phyloP scores from a whole-genome alignment of 805 yeast genomes.

The Kodamaea laetipori region DNA sequence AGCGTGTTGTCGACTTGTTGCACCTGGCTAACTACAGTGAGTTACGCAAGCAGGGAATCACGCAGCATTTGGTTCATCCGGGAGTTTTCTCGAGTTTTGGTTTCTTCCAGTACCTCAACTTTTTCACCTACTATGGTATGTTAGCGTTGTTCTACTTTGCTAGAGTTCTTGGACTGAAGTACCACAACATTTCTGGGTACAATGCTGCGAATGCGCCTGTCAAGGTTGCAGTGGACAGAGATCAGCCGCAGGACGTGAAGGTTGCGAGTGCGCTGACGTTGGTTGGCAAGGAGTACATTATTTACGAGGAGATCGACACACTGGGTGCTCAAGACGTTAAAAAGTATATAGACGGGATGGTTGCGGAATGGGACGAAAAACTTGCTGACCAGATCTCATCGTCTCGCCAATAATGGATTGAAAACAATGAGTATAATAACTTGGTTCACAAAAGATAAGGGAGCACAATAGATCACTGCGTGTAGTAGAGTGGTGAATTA shows the following conservation, averaged over 20 bases:
- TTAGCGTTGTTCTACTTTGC: slow-evolving; percentile 78
- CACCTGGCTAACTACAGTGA: slow-evolving; percentile 69
- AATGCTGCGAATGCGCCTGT: slow-evolving; percentile 88
- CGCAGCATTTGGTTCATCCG: slow-evolving; percentile 84
- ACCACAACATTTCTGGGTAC: slow-evolving; percentile 89
- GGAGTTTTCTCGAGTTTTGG: slow-evolving; percentile 89
- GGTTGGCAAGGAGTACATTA: slow-evolving; percentile 66
- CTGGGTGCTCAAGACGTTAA: slow-evolving; percentile 70
- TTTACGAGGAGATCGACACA: slow-evolving; percentile 54
- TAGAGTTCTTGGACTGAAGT: slow-evolving; percentile 77
- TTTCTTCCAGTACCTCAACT: slow-evolving; percentile 71
- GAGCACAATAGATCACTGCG: no score
- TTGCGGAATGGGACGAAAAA: slow-evolving; percentile 70
- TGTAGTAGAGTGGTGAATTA: no score
- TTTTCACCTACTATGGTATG: slow-evolving; percentile 86
- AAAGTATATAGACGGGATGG: slow-evolving; percentile 59
- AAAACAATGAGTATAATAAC: neutral
- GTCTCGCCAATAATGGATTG: slow-evolving; percentile 33
- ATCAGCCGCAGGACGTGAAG: slow-evolving; percentile 54
- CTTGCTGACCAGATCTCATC: slow-evolving; percentile 72
- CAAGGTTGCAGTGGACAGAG: slow-evolving; percentile 46
- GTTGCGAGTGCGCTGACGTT: slow-evolving; percentile 70
- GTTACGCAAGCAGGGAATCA: slow-evolving; percentile 50
- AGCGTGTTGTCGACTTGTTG: slow-evolving; percentile 78
- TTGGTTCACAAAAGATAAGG: no score